These are phyloP conservation scores for bread wheat (Triticum aestivum) DNA, from an alignment of 176 grass and related monocot genomes.

Conservation along the genomic window IWGSC_CS_RefSeq_v2.1 NC_057801.1:701916776-701917275, in stretches of 20 bases:
- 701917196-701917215: too few species aligned
- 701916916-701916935: background rate
- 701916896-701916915: background rate
- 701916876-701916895: background rate
- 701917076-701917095: background rate
- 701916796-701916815: background rate
- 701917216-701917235: too few species aligned
- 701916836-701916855: conserved; percentile 52
- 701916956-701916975: conserved; percentile 28
- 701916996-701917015: conserved; percentile 35
- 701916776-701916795: too few species aligned
- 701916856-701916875: conserved; percentile 70
- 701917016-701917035: conserved; percentile 17
- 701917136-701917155: too few species aligned
- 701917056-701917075: conserved; percentile 27
- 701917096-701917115: too few species aligned
- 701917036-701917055: conserved; percentile 33
- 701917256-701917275: too few species aligned
- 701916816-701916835: conserved; percentile 43
- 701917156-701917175: too few species aligned
- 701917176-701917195: too few species aligned
- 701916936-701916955: background rate
- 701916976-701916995: conserved; percentile 16
- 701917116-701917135: too few species aligned
- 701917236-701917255: too few species aligned